phyloP scores from a whole-genome alignment of 202 grass and related monocot species.

The Schoenoplectus tabernaemontani region DNA sequence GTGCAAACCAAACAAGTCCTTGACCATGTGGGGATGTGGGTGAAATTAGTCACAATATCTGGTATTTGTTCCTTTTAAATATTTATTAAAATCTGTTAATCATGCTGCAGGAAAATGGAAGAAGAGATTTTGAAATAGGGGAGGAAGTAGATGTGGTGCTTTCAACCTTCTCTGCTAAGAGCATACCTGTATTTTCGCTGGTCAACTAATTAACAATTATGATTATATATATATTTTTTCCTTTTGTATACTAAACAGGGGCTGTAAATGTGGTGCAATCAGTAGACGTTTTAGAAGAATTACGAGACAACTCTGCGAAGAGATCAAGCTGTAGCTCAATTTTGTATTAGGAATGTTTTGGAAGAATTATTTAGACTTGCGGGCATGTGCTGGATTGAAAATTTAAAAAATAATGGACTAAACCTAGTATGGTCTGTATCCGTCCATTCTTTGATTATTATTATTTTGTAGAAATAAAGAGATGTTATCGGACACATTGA shows the following conservation, averaged over 20 bases:
- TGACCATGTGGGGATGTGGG: neutral
- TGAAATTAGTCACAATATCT: neutral
- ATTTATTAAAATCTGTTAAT: neutral
- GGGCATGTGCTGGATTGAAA: neutral
- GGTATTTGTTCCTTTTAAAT: neutral
- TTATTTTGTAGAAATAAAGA: constrained; percentile 7
- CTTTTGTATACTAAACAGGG: neutral
- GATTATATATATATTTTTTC: neutral
- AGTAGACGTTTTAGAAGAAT: neutral
- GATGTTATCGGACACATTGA: neutral
- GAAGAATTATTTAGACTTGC: neutral
- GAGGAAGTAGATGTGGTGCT: constrained; percentile 57
- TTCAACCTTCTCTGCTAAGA: constrained; percentile 61
- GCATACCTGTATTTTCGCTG: constrained; percentile 71
- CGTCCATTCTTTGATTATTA: constrained; percentile 1
- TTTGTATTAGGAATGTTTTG: constrained; percentile 12
- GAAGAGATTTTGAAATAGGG: constrained; percentile 52
- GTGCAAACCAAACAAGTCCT: neutral
- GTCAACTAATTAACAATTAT: constrained; percentile 14
- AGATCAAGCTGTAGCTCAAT: neutral
- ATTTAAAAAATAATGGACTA: neutral
- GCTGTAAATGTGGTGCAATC: neutral
- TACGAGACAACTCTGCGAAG: neutral
- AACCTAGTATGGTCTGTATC: neutral
- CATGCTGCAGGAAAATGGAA: constrained; percentile 42